phyloP scores from a whole-genome alignment of 495 filamentous ascomycete species.

The Podospora pseudocomata region DNA sequence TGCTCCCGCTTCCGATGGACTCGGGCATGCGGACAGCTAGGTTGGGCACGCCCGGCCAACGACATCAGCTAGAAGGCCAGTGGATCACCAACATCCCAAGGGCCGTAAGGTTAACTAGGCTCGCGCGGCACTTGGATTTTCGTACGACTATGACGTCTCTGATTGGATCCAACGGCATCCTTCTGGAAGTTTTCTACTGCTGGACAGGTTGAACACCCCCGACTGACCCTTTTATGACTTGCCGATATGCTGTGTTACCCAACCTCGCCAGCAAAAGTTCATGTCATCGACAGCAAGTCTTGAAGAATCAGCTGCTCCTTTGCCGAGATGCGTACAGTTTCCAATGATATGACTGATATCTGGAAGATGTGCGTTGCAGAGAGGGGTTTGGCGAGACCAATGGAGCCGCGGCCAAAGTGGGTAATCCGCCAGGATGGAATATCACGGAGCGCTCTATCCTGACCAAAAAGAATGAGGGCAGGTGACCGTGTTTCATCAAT shows the following conservation, averaged over 20 bases:
- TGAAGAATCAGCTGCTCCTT: not conserved
- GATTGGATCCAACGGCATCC: slow-evolving; percentile 13
- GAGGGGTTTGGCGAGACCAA: not conserved
- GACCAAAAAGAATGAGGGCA: slow-evolving; percentile 1
- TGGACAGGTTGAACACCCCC: not conserved
- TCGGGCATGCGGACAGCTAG: not conserved
- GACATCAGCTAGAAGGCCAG: not conserved
- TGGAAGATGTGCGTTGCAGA: not conserved
- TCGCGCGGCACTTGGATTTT: not conserved
- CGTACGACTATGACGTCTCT: slow-evolving; percentile 10
- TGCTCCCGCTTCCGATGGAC: slow-evolving; percentile 4
- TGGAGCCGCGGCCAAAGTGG: slow-evolving; percentile 12
- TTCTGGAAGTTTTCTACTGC: slow-evolving; percentile 22
- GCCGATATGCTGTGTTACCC: not conserved
- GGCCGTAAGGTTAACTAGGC: not conserved
- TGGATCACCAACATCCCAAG: no score
- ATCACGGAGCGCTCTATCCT: slow-evolving; percentile 4
- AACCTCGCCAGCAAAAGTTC: not conserved
- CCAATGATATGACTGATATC: slow-evolving; percentile 4
- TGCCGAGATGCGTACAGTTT: not conserved
- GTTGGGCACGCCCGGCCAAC: not conserved
- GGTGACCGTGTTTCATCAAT: slow-evolving; percentile 3
- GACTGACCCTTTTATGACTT: not conserved
- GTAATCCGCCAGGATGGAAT: slow-evolving; percentile 10
- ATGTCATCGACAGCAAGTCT: not conserved